phyloP scores from a whole-genome alignment of 2,329 filamentous ascomycete genomes.

The Calonectria pseudoturangicola region DNA sequence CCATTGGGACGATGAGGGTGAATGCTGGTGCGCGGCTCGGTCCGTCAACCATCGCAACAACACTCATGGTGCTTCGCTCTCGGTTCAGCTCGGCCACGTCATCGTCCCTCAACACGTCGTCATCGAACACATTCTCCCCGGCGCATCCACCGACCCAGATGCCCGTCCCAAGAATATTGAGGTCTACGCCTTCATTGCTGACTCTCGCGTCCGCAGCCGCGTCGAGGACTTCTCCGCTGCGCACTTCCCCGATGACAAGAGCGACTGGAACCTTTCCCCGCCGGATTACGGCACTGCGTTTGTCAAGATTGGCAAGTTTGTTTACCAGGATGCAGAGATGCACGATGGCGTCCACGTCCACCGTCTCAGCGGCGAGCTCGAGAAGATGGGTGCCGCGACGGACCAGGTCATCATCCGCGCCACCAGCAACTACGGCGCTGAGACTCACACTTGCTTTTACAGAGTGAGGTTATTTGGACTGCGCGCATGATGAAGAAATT shows the following conservation, averaged over 20 bases:
- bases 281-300: constrained; percentile 62
- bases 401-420: constrained; percentile 73
- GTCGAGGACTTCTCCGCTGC: constrained; percentile 65
- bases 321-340: constrained; percentile 67
- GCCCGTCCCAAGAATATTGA: constrained; percentile 82
- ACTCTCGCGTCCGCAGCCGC: constrained; percentile 63
- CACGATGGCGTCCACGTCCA: constrained; percentile 72
- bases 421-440: constrained; percentile 74
- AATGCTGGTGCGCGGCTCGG: constrained; percentile 87
- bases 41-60: constrained; percentile 62
- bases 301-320: constrained; percentile 75
- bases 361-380: constrained; percentile 70
- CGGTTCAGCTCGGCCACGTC: constrained; percentile 74
- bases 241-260: constrained; percentile 61
- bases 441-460: constrained; percentile 80
- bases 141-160: constrained; percentile 76
- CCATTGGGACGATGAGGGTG: constrained; percentile 85
- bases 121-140: constrained; percentile 81
- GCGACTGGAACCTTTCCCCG: constrained; percentile 56
- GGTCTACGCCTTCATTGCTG: constrained; percentile 77
- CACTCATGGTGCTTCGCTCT: constrained; percentile 77
- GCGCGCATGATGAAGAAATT: neutral
- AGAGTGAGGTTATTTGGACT: constrained; percentile 74
- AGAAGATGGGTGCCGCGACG: constrained; percentile 68
- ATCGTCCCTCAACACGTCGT: constrained; percentile 82